These are phyloP conservation scores for Blastocystis sp. DNA, from an alignment of 352 stramenopile genomes.

Conservation along the genomic window DNA sequence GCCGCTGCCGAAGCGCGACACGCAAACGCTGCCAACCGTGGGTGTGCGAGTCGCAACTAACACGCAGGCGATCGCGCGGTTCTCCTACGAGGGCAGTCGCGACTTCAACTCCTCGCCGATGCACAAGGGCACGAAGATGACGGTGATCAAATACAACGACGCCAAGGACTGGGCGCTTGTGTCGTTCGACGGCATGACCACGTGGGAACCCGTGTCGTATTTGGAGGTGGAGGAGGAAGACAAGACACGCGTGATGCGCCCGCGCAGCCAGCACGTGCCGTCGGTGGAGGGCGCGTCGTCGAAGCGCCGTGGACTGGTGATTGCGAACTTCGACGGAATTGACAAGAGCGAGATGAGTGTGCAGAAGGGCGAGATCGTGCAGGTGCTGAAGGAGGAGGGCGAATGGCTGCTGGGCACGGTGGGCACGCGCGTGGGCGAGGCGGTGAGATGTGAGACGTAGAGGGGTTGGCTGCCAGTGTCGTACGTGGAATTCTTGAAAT, in stretches of 20 bases:
- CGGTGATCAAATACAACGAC: conserved; percentile 37
- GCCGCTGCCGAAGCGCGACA: conserved; percentile 1
- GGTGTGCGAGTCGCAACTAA: not conserved
- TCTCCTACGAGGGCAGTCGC: conserved; percentile 45
- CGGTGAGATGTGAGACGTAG: conserved; percentile 1
- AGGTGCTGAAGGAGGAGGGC: conserved; percentile 30
- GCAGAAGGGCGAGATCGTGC: conserved; percentile 42
- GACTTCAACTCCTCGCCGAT: conserved; percentile 52
- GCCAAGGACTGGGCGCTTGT: conserved; percentile 29
- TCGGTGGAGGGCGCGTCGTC: not conserved
- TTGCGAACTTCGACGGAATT: conserved; percentile 53
- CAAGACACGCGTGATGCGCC: not conserved
- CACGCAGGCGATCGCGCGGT: conserved; percentile 11
- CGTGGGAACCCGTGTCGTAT: conserved; percentile 49
- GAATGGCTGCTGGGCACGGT: conserved; percentile 55
- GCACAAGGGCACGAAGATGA: conserved; percentile 20
- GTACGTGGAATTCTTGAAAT: conserved; percentile 37
- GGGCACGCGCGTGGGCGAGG: not conserved
- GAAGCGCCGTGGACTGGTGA: conserved; percentile 10
- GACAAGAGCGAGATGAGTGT: conserved; percentile 28
- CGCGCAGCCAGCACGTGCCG: not conserved
- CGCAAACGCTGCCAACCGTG: not conserved
- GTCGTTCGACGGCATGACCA: conserved; percentile 34
- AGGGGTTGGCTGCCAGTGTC: conserved; percentile 53
- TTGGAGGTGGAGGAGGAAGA: not conserved